Evolutionary conservation across 352 stramenopile species (phyloP).

Genomic region (Phytophthora megakarya): DNA sequence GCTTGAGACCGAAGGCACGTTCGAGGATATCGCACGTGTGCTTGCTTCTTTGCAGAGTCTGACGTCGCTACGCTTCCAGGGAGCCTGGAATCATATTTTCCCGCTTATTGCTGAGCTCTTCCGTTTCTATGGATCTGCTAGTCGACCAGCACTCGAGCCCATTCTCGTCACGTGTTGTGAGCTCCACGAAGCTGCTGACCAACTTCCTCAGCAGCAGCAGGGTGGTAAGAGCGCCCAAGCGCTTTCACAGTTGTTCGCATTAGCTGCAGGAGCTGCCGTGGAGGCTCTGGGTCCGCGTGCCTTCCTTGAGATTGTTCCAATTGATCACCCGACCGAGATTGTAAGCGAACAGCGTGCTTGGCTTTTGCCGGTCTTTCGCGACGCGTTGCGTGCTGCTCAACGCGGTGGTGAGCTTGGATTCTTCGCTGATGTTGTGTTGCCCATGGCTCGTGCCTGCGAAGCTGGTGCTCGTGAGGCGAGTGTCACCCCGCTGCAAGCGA

Average conservation of each 20-base stretch:
- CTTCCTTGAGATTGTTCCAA: slow-evolving; percentile 78
- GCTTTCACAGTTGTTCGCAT: slow-evolving; percentile 63
- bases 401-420: slow-evolving; percentile 72
- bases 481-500: slow-evolving; percentile 66
- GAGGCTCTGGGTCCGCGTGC: slow-evolving; percentile 63
- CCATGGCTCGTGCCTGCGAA: slow-evolving; percentile 77
- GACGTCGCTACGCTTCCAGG: slow-evolving; percentile 83
- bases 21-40: slow-evolving; percentile 67
- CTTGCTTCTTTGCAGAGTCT: slow-evolving; percentile 81
- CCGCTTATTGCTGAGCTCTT: slow-evolving; percentile 73
- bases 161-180: slow-evolving; percentile 78
- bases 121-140: slow-evolving; percentile 66
- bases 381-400: slow-evolving; percentile 47
- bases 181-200: slow-evolving; percentile 77
- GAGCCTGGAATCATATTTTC: slow-evolving; percentile 83
- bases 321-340: slow-evolving; percentile 73
- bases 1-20: slow-evolving; percentile 59
- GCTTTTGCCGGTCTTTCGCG: slow-evolving; percentile 82
- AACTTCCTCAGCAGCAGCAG: slow-evolving; percentile 59
- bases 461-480: slow-evolving; percentile 65
- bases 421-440: slow-evolving; percentile 71
- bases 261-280: slow-evolving; percentile 68
- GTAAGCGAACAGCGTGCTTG: slow-evolving; percentile 78
- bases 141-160: slow-evolving; percentile 61
- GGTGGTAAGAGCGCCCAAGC: slow-evolving; percentile 40